Percentiles rank a stretch among this genome's conserved stretches.
Conservation (phyloP, 2,329 filamentous ascomycete species). For the Hypoxylon sp. region DNA sequence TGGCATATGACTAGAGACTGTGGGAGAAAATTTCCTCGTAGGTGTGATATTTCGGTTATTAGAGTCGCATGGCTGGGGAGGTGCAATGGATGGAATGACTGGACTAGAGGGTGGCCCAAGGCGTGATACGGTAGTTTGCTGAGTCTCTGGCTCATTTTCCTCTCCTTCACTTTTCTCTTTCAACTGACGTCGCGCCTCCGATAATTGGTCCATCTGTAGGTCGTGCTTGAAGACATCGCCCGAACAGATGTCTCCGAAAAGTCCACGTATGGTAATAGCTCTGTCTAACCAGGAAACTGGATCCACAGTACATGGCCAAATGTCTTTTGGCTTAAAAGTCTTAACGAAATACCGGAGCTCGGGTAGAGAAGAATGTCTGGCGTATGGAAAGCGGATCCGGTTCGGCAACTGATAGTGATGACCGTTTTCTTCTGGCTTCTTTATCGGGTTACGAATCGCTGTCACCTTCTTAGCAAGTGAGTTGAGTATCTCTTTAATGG, state of each 20-base stretch:
- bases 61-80: background rate
- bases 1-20: background rate
- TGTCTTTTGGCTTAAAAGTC: conserved; percentile 78
- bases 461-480: conserved; percentile 41
- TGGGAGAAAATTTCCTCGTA: background rate
- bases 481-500: conserved; percentile 32
- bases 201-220: conserved; percentile 63
- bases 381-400: conserved; percentile 81
- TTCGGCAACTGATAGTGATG: conserved; percentile 54
- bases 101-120: conserved; percentile 12
- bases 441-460: conserved; percentile 31
- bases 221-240: conserved; percentile 76
- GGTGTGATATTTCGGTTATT: background rate
- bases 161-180: conserved; percentile 8
- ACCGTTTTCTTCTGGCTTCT: conserved; percentile 12
- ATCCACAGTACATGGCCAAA: conserved; percentile 87
- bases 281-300: conserved; percentile 72
- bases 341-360: conserved; percentile 81
- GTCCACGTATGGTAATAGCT: conserved; percentile 72
- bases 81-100: background rate
- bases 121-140: conserved; percentile 14
- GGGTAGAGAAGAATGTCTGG: conserved; percentile 87
- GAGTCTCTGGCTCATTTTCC: conserved; percentile 44
- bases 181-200: conserved; percentile 14
- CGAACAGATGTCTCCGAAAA: conserved; percentile 81